These are phyloP conservation scores for Lecanicillium sp. DNA, from an alignment of 2,329 filamentous ascomycete genomes.

Conservation along the genomic window DNA sequence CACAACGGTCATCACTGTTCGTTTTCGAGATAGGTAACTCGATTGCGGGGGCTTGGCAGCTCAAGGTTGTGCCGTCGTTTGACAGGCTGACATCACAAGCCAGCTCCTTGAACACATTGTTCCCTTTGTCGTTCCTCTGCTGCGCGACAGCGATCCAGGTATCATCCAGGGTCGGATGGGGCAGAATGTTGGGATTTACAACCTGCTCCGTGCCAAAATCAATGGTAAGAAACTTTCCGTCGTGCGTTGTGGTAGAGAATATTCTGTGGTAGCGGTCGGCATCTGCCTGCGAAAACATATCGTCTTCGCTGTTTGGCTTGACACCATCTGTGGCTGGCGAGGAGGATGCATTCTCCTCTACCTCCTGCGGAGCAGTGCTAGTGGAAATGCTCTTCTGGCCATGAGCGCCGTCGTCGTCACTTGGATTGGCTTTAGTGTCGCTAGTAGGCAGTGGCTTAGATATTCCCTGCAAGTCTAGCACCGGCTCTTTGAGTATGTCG, in stretches of 20 bases:
- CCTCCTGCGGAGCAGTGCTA: too few species aligned
- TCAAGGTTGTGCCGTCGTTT: constrained; percentile 22
- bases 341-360: too few species aligned
- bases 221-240: constrained; percentile 42
- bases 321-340: too few species aligned
- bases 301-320: too few species aligned
- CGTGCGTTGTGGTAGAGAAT: constrained; percentile 36
- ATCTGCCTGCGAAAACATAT: too few species aligned
- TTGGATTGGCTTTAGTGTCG: too few species aligned
- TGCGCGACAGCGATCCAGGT: constrained; percentile 47
- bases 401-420: too few species aligned
- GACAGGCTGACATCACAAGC: constrained; percentile 42
- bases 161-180: constrained; percentile 39
- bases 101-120: constrained; percentile 32
- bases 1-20: constrained; percentile 36
- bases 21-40: constrained; percentile 35
- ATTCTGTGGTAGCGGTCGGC: constrained; percentile 24
- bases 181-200: constrained; percentile 51
- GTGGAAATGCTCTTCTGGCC: too few species aligned
- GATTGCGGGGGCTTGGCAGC: constrained; percentile 32
- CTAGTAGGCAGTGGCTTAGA: too few species aligned
- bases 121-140: constrained; percentile 21
- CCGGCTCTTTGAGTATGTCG: too few species aligned
- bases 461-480: too few species aligned
- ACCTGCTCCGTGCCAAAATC: constrained; percentile 32